Evolutionary conservation across 2,329 filamentous ascomycete species (phyloP).

Genomic region (Cladosporium halotolerans): DNA sequence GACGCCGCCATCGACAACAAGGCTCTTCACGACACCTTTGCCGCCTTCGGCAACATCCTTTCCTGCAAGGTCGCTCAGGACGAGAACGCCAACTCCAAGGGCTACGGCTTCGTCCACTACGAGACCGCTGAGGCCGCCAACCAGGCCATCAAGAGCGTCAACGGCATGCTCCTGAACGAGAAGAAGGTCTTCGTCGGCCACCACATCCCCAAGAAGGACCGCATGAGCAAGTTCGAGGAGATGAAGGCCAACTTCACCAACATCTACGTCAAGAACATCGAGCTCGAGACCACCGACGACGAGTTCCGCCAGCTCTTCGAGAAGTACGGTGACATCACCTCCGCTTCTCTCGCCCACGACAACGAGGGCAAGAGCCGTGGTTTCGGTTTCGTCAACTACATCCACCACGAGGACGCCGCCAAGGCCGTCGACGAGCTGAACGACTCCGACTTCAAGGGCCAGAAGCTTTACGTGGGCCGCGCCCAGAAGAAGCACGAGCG

Average conservation of each 20-base stretch:
- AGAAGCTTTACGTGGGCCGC: constrained; percentile 95
- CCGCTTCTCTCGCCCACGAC: constrained; percentile 88
- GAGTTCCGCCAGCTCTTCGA: constrained; percentile 93
- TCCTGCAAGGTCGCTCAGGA: constrained; percentile 99
- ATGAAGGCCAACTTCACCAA: constrained; percentile 99
- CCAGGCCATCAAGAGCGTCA: constrained; percentile 98
- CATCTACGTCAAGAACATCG: constrained; percentile 98
- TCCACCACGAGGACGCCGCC: constrained; percentile 78
- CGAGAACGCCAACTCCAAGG: constrained; percentile 93
- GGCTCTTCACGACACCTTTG: constrained; percentile 98
- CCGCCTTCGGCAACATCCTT: constrained; percentile 97
- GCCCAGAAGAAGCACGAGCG: constrained; percentile 99
- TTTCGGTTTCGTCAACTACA: constrained; percentile 93
- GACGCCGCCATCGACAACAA: constrained; percentile 99
- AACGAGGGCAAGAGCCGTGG: constrained; percentile 93
- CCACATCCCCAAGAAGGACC: constrained; percentile 99
- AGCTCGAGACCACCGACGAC: constrained; percentile 76
- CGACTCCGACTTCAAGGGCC: constrained; percentile 82
- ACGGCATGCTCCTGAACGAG: constrained; percentile 99
- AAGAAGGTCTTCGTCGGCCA: constrained; percentile 99
- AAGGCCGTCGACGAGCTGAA: constrained; percentile 89
- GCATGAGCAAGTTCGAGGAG: constrained; percentile 99
- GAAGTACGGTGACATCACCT: constrained; percentile 89
- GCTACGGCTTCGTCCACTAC: constrained; percentile 99
- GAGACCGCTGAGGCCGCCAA: constrained; percentile 96